Conservation (phyloP, 768 basidiomycete species). For the Russula earlei region DNA sequence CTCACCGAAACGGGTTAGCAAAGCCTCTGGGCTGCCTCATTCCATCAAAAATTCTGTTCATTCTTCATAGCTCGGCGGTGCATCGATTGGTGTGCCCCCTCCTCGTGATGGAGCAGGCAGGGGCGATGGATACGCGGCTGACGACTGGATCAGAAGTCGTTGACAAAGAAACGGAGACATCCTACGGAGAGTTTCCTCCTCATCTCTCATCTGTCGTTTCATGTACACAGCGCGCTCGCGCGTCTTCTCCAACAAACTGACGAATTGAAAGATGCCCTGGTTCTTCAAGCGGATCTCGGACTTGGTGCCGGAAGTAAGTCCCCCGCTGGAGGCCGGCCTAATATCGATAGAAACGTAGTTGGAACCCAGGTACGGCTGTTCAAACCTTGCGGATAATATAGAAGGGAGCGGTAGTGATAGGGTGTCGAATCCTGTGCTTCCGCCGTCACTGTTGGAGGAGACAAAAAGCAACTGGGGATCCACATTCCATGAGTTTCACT, state of each 20-base stretch:
- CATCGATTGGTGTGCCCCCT: slow-evolving; percentile 21
- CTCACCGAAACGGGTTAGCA: slow-evolving; percentile 6
- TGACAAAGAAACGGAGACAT: slow-evolving; percentile 12
- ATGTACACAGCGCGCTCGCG: slow-evolving; percentile 69
- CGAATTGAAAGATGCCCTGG: slow-evolving; percentile 64
- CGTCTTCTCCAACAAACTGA: slow-evolving; percentile 63
- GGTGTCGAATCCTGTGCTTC: slow-evolving; percentile 30
- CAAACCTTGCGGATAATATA: slow-evolving; percentile 59
- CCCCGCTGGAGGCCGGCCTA: slow-evolving; percentile 58
- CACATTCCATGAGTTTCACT: not conserved
- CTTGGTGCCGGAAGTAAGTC: slow-evolving; percentile 51
- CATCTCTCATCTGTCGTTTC: slow-evolving; percentile 49
- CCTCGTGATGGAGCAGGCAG: slow-evolving; percentile 12
- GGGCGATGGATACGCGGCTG: slow-evolving; percentile 21
- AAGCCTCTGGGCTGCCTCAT: not conserved
- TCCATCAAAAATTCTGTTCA: slow-evolving; percentile 10
- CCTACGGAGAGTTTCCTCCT: slow-evolving; percentile 57
- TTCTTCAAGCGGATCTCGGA: slow-evolving; percentile 62
- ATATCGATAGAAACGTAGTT: slow-evolving; percentile 63
- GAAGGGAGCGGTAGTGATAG: slow-evolving; percentile 50
- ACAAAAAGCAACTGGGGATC: slow-evolving; percentile 53
- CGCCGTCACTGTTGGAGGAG: slow-evolving; percentile 6
- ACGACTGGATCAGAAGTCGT: not conserved
- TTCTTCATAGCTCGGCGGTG: slow-evolving; percentile 24
- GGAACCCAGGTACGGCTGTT: slow-evolving; percentile 63